Evolutionary conservation across 2,329 filamentous ascomycete species (phyloP).

Genomic region (Sphaceloma murrayae): DNA sequence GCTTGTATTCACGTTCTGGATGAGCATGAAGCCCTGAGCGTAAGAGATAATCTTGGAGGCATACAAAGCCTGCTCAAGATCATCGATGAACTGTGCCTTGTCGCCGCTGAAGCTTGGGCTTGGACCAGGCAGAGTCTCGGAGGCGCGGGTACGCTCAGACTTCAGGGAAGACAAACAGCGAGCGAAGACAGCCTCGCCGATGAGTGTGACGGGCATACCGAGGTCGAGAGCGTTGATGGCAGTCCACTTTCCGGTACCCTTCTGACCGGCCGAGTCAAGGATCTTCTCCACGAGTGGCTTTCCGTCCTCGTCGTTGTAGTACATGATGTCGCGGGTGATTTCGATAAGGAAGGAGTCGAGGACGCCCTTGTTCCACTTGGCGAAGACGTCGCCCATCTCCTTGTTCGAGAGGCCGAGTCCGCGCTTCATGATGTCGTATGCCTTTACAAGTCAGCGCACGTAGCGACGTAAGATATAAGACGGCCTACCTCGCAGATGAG

Average conservation of each 20-base stretch:
- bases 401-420: conserved; percentile 79
- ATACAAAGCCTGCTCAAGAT: conserved; percentile 97
- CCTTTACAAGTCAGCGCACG: conserved; percentile 37
- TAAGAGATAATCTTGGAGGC: conserved; percentile 99
- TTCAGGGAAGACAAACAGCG: conserved; percentile 93
- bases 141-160: conserved; percentile 77
- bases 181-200: conserved; percentile 91
- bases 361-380: conserved; percentile 97
- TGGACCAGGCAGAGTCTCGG: conserved; percentile 68
- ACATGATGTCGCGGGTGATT: conserved; percentile 97
- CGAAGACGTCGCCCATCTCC: conserved; percentile 91
- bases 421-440: conserved; percentile 99
- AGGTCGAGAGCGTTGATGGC: conserved; percentile 98
- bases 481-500: conserved; percentile 85
- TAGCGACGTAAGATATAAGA: background rate
- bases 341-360: conserved; percentile 98
- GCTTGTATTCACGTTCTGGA: conserved; percentile 71
- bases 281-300: conserved; percentile 95
- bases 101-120: conserved; percentile 74
- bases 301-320: conserved; percentile 93
- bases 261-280: conserved; percentile 94
- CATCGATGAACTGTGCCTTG: conserved; percentile 86
- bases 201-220: conserved; percentile 95
- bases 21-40: conserved; percentile 99
- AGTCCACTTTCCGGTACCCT: conserved; percentile 99